A percentile compares a stretch with the other conserved stretches of the same genome.
These are phyloP conservation scores for Mycosarcoma maydis DNA, from an alignment of 1,284 basidiomycete species.

Conservation along the genomic window DNA sequence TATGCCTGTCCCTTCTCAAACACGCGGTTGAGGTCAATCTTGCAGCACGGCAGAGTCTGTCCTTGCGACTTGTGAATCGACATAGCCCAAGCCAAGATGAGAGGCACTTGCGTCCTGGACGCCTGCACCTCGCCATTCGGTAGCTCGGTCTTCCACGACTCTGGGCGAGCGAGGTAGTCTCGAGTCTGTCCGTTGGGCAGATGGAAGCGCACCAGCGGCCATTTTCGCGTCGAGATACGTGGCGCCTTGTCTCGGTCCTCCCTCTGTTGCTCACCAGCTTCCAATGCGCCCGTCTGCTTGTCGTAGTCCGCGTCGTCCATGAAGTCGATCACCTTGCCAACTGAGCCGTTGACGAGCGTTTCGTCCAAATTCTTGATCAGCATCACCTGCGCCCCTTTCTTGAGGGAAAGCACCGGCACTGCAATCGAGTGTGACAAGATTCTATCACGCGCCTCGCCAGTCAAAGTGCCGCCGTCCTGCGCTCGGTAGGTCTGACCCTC, in stretches of 20 bases:
- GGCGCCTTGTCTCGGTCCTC: constrained; percentile 55
- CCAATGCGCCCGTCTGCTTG: constrained; percentile 58
- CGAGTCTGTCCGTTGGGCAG: constrained; percentile 49
- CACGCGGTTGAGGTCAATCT: constrained; percentile 60
- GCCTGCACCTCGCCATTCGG: constrained; percentile 65
- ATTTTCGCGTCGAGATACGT: constrained; percentile 40
- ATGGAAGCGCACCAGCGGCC: constrained; percentile 62
- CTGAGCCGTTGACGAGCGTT: constrained; percentile 82
- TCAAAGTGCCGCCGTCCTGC: constrained; percentile 49
- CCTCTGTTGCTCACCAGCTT: constrained; percentile 34
- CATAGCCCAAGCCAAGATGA: constrained; percentile 66
- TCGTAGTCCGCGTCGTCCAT: constrained; percentile 46
- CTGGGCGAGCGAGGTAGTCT: constrained; percentile 54
- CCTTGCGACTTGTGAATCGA: constrained; percentile 67
- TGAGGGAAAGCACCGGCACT: constrained; percentile 72
- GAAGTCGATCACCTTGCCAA: constrained; percentile 74
- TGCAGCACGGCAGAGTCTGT: constrained; percentile 63
- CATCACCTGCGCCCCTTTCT: constrained; percentile 75
- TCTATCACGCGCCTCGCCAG: constrained; percentile 39
- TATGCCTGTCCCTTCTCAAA: constrained; percentile 78
- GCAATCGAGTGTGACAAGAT: constrained; percentile 57
- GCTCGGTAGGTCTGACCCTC: constrained; percentile 52
- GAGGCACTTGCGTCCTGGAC: constrained; percentile 60
- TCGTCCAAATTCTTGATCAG: constrained; percentile 82
- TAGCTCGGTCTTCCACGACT: constrained; percentile 68